A percentile compares a stretch with the other conserved stretches of the same genome.
phyloP scores from a whole-genome alignment of 2,329 filamentous ascomycete genomes.

The Sporothrix pallida region DNA sequence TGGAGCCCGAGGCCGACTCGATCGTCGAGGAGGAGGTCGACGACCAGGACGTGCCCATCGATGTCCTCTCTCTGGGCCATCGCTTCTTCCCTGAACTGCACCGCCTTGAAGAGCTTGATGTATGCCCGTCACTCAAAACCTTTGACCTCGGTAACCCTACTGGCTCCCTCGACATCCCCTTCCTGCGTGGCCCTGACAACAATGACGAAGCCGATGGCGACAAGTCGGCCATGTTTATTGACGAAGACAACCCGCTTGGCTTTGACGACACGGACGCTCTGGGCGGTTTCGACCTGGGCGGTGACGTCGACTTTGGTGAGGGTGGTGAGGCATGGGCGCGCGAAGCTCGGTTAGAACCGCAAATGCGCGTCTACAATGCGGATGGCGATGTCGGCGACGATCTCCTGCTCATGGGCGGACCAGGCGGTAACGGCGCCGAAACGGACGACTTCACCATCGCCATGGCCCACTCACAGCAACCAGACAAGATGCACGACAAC shows the following conservation, averaged over 20 bases:
- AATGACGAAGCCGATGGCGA: constrained; percentile 65
- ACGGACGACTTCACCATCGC: constrained; percentile 78
- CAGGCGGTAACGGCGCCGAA: constrained; percentile 40
- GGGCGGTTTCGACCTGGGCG: constrained; percentile 72
- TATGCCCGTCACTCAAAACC: constrained; percentile 92
- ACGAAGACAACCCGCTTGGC: constrained; percentile 82
- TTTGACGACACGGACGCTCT: constrained; percentile 82
- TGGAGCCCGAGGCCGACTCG: constrained; percentile 9
- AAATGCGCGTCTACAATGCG: constrained; percentile 78
- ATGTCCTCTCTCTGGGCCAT: constrained; percentile 73
- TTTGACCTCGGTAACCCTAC: constrained; percentile 90
- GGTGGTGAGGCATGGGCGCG: constrained; percentile 95
- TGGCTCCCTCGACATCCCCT: constrained; percentile 85
- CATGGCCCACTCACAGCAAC: constrained; percentile 70
- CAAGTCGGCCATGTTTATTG: constrained; percentile 80
- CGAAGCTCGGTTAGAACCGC: constrained; percentile 84
- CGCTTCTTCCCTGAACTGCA: constrained; percentile 86
- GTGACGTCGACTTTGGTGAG: constrained; percentile 86
- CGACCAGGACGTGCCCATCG: constrained; percentile 73
- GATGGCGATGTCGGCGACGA: constrained; percentile 61
- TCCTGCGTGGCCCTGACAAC: constrained; percentile 83
- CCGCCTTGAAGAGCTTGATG: constrained; percentile 80
- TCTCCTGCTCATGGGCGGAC: constrained; percentile 56
- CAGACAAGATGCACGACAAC: constrained; percentile 81
- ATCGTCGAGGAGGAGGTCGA: background rate